Evolutionary conservation across 129 eudicot species (phyloP).

Genomic region (Arctium lappa): DNA sequence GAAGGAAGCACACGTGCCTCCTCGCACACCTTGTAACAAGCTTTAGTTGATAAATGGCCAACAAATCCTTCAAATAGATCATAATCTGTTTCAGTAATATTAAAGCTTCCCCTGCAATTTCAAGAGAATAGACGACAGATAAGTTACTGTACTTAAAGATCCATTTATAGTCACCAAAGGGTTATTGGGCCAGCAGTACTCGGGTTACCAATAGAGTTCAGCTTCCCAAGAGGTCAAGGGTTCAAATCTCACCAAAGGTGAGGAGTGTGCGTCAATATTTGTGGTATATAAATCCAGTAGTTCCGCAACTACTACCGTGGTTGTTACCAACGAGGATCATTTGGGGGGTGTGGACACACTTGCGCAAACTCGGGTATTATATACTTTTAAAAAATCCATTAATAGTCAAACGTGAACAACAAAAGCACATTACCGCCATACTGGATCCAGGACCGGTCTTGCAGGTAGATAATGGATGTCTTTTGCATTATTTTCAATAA

Average conservation of each 20-base stretch:
- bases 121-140: background rate
- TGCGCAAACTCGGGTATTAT: background rate
- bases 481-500: background rate
- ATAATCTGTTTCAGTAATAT: slow-evolving; percentile 26
- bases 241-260: background rate
- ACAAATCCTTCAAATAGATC: slow-evolving; percentile 45
- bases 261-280: background rate
- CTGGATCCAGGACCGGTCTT: slow-evolving; percentile 38
- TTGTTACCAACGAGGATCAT: background rate
- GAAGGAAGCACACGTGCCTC: slow-evolving; percentile 52
- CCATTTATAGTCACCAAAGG: background rate
- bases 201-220: no score
- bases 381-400: background rate
- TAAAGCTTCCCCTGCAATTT: slow-evolving; percentile 57
- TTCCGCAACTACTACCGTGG: background rate
- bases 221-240: no score
- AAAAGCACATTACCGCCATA: slow-evolving; percentile 44
- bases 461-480: slow-evolving; percentile 15
- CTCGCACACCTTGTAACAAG: slow-evolving; percentile 37
- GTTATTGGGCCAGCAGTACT: background rate
- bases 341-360: background rate
- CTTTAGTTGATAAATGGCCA: slow-evolving; percentile 59
- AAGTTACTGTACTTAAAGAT: background rate
- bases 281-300: background rate
- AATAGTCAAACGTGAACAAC: background rate